Percentiles rank a stretch among this genome's conserved stretches.
Evolutionary conservation across 257 asterid genomes (phyloP).

Genomic region (Orobanche coerulescens): DNA sequence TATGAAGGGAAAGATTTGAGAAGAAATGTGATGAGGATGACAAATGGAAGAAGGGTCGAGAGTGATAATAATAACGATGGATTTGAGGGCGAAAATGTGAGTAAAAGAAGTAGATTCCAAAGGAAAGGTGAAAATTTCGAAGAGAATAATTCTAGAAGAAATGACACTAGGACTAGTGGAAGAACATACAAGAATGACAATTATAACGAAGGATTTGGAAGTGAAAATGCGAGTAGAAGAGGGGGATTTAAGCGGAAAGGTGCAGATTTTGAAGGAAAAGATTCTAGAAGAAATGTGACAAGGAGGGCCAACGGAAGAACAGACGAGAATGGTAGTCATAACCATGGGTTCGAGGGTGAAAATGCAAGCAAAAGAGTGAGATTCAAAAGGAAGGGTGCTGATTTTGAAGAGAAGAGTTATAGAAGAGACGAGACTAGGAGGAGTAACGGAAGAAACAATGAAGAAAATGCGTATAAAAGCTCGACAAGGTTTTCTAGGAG

Average conservation of each 20-base stretch:
- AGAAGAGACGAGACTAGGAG: constrained; percentile 17
- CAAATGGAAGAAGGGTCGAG: constrained; percentile 19
- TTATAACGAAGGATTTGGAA: constrained; percentile 21
- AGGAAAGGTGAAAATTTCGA: constrained; percentile 12
- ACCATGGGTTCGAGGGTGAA: background rate
- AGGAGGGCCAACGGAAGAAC: constrained; percentile 23
- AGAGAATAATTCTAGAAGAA: background rate
- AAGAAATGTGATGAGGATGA: constrained; percentile 16
- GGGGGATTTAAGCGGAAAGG: constrained; percentile 4
- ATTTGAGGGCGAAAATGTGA: constrained; percentile 3
- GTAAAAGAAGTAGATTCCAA: background rate
- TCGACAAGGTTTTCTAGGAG: constrained; percentile 31
- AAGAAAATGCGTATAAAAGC: constrained; percentile 19
- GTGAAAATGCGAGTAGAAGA: constrained; percentile 15
- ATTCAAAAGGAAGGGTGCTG: background rate
- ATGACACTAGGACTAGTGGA: background rate
- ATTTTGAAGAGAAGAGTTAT: constrained; percentile 10
- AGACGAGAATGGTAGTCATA: background rate
- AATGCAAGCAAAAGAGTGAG: constrained; percentile 3
- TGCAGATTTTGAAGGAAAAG: constrained; percentile 4
- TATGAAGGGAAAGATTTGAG: constrained; percentile 17
- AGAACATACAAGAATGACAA: constrained; percentile 32
- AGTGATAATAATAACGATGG: constrained; percentile 19
- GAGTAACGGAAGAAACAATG: constrained; percentile 20
- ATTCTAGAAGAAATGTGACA: constrained; percentile 7